Conservation (phyloP, 768 basidiomycete species). For the Boletus vinaceobasis region DNA sequence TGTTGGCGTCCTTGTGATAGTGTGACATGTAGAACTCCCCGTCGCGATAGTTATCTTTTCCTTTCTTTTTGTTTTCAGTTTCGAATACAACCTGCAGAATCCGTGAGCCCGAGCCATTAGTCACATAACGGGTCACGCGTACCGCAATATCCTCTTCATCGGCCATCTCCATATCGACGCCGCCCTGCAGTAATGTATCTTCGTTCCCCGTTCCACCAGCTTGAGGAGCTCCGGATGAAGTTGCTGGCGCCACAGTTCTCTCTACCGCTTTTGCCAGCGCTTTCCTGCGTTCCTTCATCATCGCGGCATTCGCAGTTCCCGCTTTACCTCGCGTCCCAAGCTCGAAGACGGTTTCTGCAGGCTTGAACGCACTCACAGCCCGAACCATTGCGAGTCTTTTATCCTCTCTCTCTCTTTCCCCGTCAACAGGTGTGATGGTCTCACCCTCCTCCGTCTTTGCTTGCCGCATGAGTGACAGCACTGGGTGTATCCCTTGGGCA, state of each 20-base stretch:
- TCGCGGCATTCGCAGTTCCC: slow-evolving; percentile 52
- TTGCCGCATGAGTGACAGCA: slow-evolving; percentile 43
- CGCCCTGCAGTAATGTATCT: slow-evolving; percentile 25
- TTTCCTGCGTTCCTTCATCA: slow-evolving; percentile 89
- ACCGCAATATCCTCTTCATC: slow-evolving; percentile 78
- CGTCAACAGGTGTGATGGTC: slow-evolving; percentile 14
- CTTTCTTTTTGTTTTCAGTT: slow-evolving; percentile 41
- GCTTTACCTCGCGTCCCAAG: slow-evolving; percentile 69
- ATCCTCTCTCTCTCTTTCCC: slow-evolving; percentile 37
- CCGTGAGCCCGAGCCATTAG: slow-evolving; percentile 1
- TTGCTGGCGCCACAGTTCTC: slow-evolving; percentile 37
- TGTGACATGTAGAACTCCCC: slow-evolving; percentile 90
- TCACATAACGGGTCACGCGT: slow-evolving; percentile 10
- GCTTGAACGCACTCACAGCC: slow-evolving; percentile 78
- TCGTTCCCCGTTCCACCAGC: slow-evolving; percentile 35
- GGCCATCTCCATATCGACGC: slow-evolving; percentile 60
- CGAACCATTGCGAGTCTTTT: slow-evolving; percentile 65
- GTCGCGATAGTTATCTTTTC: slow-evolving; percentile 61
- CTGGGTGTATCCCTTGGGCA: slow-evolving; percentile 65
- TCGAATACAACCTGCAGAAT: slow-evolving; percentile 62
- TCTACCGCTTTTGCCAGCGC: slow-evolving; percentile 64
- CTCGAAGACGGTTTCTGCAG: slow-evolving; percentile 89
- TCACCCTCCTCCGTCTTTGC: slow-evolving; percentile 33
- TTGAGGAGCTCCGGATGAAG: slow-evolving; percentile 28
- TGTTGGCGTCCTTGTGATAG: slow-evolving; percentile 79